Evolutionary conservation across 805 yeast genomes (phyloP).

Genomic region (Yamadazyma insecticola): DNA sequence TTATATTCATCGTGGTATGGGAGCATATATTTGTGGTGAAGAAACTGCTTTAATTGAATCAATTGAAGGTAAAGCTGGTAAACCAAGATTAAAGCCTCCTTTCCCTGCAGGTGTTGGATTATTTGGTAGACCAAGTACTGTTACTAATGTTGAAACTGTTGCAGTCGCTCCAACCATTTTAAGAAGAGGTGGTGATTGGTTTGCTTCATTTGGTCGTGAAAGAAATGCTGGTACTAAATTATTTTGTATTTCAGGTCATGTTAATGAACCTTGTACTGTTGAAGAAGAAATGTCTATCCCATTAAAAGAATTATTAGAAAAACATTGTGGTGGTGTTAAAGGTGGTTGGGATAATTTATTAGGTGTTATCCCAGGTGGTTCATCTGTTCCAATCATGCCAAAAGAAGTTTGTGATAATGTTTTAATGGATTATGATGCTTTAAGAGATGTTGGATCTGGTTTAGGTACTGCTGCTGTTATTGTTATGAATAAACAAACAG

Average conservation of each 20-base stretch:
- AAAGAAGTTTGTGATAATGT: conserved; percentile 62
- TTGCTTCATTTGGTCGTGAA: conserved; percentile 77
- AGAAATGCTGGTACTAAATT: conserved; percentile 80
- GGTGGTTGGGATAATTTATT: conserved; percentile 92
- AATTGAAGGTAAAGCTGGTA: conserved; percentile 89
- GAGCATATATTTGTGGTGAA: conserved; percentile 90
- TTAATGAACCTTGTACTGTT: conserved; percentile 87
- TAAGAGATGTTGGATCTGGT: conserved; percentile 81
- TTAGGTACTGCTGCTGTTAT: conserved; percentile 92
- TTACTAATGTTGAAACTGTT: conserved; percentile 87
- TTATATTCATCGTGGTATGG: conserved; percentile 87
- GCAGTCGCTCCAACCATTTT: conserved; percentile 86
- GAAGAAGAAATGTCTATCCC: conserved; percentile 95
- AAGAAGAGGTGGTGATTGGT: conserved; percentile 89
- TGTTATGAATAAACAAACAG: conserved; percentile 85
- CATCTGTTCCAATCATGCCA: conserved; percentile 80
- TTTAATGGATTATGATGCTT: conserved; percentile 84
- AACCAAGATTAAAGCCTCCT: conserved; percentile 91
- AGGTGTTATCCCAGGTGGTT: conserved; percentile 89
- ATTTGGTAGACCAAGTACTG: conserved; percentile 88
- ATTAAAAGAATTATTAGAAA: conserved; percentile 73
- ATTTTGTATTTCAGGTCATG: conserved; percentile 86
- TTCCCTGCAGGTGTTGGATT: conserved; percentile 93
- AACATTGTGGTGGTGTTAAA: conserved; percentile 85
- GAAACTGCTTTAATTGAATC: conserved; percentile 88